These are phyloP conservation scores for Nakazawaea siamensis DNA, from an alignment of 805 yeast species.

Conservation along the genomic window DNA sequence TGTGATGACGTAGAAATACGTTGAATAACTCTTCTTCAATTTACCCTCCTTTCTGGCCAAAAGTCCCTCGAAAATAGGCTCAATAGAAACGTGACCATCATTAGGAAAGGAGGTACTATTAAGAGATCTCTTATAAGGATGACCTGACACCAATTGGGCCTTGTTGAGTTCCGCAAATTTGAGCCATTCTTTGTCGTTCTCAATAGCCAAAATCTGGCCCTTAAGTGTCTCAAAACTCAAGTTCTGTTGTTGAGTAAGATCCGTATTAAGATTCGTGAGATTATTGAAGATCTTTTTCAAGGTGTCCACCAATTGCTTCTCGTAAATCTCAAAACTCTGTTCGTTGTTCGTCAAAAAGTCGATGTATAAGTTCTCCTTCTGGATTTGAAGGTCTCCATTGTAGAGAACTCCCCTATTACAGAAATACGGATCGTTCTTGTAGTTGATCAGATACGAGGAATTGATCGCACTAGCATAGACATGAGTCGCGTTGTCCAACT, in stretches of 20 bases:
- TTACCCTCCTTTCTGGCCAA: slow-evolving; percentile 36
- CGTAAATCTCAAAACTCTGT: slow-evolving; percentile 29
- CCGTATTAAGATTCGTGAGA: slow-evolving; percentile 16
- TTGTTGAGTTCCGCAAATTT: slow-evolving; percentile 26
- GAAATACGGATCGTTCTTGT: slow-evolving; percentile 38
- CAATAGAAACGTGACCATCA: slow-evolving; percentile 28
- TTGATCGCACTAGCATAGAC: slow-evolving; percentile 13
- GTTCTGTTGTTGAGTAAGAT: slow-evolving; percentile 23
- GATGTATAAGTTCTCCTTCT: slow-evolving; percentile 35
- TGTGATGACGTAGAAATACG: slow-evolving; percentile 39
- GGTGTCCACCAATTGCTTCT: slow-evolving; percentile 32
- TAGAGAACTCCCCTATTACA: slow-evolving; percentile 27
- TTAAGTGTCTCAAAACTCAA: slow-evolving; percentile 21
- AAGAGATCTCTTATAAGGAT: slow-evolving; percentile 27
- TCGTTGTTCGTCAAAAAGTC: slow-evolving; percentile 36
- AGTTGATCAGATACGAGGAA: slow-evolving; percentile 18
- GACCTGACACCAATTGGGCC: slow-evolving; percentile 23
- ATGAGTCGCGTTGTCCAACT: slow-evolving; percentile 16
- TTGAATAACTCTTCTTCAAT: slow-evolving; percentile 30
- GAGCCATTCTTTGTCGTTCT: slow-evolving; percentile 36
- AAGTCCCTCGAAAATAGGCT: slow-evolving; percentile 39
- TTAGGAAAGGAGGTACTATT: slow-evolving; percentile 28
- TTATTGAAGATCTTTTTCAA: slow-evolving; percentile 29
- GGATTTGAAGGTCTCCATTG: slow-evolving; percentile 32
- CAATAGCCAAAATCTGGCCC: slow-evolving; percentile 23